A percentile compares a stretch with the other conserved stretches of the same genome.
Evolutionary conservation across 2,329 filamentous ascomycete genomes (phyloP).

Genomic region (Madurella mycetomatis): DNA sequence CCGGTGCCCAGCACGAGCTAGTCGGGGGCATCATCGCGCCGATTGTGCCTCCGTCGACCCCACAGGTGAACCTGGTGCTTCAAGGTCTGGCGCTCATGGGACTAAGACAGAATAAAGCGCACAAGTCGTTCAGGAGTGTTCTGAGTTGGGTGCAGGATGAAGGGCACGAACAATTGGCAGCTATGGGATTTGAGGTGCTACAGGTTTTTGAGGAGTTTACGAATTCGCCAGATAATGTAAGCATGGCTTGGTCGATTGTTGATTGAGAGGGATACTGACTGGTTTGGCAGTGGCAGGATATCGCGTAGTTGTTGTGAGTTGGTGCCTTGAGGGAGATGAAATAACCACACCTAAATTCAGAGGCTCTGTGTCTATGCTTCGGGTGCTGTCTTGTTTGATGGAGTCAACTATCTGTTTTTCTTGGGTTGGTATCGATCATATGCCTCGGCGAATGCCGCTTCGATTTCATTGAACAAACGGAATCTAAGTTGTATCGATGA

Average conservation of each 20-base stretch:
- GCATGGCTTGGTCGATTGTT: slow-evolving; percentile 19
- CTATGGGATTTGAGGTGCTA: slow-evolving; percentile 75
- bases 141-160: slow-evolving; percentile 77
- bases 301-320: slow-evolving; percentile 8
- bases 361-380: background rate
- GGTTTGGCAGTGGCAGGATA: slow-evolving; percentile 18
- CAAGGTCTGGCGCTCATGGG: slow-evolving; percentile 79
- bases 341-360: background rate
- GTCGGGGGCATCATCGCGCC: slow-evolving; percentile 77
- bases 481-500: too few relatives aligned
- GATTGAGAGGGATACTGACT: slow-evolving; percentile 6
- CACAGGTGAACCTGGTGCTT: slow-evolving; percentile 63
- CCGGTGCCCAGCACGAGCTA: slow-evolving; percentile 36
- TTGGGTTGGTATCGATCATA: too few relatives aligned
- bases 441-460: too few relatives aligned
- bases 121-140: slow-evolving; percentile 68
- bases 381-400: too few relatives aligned
- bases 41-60: slow-evolving; percentile 60
- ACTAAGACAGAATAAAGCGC: slow-evolving; percentile 74
- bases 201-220: slow-evolving; percentile 81
- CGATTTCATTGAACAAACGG: too few relatives aligned
- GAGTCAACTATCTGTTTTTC: too few relatives aligned
- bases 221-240: slow-evolving; percentile 52
- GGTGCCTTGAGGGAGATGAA: background rate
- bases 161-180: slow-evolving; percentile 65